Base-by-base conservation (phyloP, 179 eudicot genomes). In the Patellifolia procumbens region DNA sequence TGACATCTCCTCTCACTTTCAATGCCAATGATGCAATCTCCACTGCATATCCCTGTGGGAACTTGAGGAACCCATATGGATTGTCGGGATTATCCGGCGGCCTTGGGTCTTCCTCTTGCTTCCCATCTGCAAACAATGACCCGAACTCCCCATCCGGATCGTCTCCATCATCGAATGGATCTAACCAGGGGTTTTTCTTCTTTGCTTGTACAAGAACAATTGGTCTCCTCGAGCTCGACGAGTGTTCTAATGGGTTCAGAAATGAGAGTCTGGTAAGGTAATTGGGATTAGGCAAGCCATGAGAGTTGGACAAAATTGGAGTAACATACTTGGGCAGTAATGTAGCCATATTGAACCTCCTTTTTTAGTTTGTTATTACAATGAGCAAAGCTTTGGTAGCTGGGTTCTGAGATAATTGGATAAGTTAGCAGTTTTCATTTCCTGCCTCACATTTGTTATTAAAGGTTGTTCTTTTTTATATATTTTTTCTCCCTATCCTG, bases 1-100 rank as follows among this genome's bases (percentile, higher is more conserved):
- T 74, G 43, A 93, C 97, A 85, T 93, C 98, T 22, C 97, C 97
- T 69, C 98, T 88, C 29, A 93, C 81, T 75, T 90, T 93, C 80
- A 78, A 70, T 39, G 86, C 92, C 78, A 93, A 43, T 45, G 98
- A 93, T 68, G 98, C 98, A 16, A 91, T 67, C 65, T 93, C 98
- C 35, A 92, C 95, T 0, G 78, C 53, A 77, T 65, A 93, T 0
- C 98, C 98, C 80, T 75, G 76, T 15, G 98, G 98, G 70, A 93
- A 93, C 75, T 93, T 91, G 67, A 91, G 88, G 78, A 87, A 93
- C 74, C 98, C 98, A 39, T 87, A 89, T 4, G 95, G 91, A 81
- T 79, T 93, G 4, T 81, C 72, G 1, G 97, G 97, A 70, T 89
- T 78, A 20, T 93, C 93, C 0, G 92, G 98, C 34, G 87, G 92